These are phyloP conservation scores for Nothomitra cinnamomea DNA, from an alignment of 2,329 filamentous ascomycete genomes.

Conservation along the genomic window DNA sequence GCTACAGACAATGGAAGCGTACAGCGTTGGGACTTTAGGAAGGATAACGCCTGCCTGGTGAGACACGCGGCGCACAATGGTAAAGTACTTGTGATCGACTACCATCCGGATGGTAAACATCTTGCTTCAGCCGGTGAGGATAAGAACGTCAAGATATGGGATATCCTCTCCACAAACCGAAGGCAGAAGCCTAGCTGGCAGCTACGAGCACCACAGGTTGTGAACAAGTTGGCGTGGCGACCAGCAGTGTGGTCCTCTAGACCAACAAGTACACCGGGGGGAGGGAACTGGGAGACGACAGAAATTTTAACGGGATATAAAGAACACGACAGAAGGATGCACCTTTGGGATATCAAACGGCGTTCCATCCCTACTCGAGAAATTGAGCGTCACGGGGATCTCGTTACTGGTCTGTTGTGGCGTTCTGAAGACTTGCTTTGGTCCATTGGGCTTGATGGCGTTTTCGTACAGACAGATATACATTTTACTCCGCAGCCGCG, in stretches of 20 bases:
- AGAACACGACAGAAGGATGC: constrained; percentile 40
- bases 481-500: constrained; percentile 41
- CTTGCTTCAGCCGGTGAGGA: constrained; percentile 45
- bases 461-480: constrained; percentile 45
- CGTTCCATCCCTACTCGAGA: constrained; percentile 45
- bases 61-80: constrained; percentile 44
- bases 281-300: constrained; percentile 39
- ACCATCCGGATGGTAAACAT: constrained; percentile 50
- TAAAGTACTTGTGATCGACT: constrained; percentile 44
- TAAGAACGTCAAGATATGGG: constrained; percentile 46
- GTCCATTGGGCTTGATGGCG: constrained; percentile 43
- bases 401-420: constrained; percentile 44
- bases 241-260: constrained; percentile 37
- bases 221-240: constrained; percentile 44
- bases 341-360: constrained; percentile 47
- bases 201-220: constrained; percentile 42
- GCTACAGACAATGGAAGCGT: constrained; percentile 46
- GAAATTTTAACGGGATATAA: constrained; percentile 47
- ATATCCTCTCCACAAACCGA: constrained; percentile 38
- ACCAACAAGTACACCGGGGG: constrained; percentile 14
- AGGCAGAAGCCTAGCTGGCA: constrained; percentile 41
- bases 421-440: constrained; percentile 46
- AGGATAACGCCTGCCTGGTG: constrained; percentile 37
- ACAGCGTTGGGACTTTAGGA: constrained; percentile 46
- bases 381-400: constrained; percentile 35